Conservation (phyloP, 2,329 filamentous ascomycete species). For the Aspergillus neoniger region DNA sequence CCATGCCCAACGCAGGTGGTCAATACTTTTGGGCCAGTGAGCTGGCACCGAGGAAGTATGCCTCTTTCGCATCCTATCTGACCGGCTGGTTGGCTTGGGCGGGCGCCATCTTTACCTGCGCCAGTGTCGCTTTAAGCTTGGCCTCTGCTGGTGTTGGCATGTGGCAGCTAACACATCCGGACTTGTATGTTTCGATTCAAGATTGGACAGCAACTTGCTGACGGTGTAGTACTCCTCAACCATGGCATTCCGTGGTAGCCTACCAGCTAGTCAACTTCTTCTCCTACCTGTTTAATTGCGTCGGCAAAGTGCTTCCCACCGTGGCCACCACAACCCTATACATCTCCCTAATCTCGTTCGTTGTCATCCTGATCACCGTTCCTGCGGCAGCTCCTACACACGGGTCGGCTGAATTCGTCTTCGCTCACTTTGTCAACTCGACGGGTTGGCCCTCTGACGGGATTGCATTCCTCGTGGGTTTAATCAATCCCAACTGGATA, state of each 20-base stretch:
- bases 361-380: slow-evolving; percentile 52
- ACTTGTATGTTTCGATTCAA: slow-evolving; percentile 46
- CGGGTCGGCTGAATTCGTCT: slow-evolving; percentile 53
- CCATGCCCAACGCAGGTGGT: slow-evolving; percentile 54
- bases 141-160: slow-evolving; percentile 54
- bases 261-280: slow-evolving; percentile 52
- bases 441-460: slow-evolving; percentile 51
- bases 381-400: slow-evolving; percentile 48
- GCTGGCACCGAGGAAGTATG: slow-evolving; percentile 48
- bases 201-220: background rate
- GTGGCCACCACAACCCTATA: slow-evolving; percentile 49
- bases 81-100: slow-evolving; percentile 57
- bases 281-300: slow-evolving; percentile 52
- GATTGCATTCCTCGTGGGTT: slow-evolving; percentile 55
- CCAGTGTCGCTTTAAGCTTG: slow-evolving; percentile 54
- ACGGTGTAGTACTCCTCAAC: slow-evolving; percentile 29
- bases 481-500: slow-evolving; percentile 55
- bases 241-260: slow-evolving; percentile 45
- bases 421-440: slow-evolving; percentile 55
- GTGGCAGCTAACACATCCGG: slow-evolving; percentile 54
- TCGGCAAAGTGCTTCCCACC: slow-evolving; percentile 36
- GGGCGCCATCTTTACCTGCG: slow-evolving; percentile 56
- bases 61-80: slow-evolving; percentile 50
- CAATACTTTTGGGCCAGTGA: slow-evolving; percentile 56
- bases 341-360: slow-evolving; percentile 50